Conservation (phyloP, 306 rosid species). For the Crataegus laevigata region DNA sequence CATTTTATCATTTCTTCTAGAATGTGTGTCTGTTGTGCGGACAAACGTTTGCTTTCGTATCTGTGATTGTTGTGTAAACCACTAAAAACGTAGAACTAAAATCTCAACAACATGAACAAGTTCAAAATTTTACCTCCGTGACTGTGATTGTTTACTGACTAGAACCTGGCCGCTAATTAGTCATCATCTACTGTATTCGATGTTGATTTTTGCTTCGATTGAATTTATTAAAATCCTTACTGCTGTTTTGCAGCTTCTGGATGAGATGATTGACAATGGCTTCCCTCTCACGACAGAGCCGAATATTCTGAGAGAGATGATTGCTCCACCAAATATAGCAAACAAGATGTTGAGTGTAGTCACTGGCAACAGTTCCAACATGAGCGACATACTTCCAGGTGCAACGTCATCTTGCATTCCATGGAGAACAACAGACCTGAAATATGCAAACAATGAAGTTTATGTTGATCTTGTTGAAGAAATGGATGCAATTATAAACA, state of each 20-base stretch:
- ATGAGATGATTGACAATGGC: slow-evolving; percentile 99
- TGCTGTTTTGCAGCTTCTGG: slow-evolving; percentile 62
- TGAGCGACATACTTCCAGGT: slow-evolving; percentile 82
- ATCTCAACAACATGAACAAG: not conserved
- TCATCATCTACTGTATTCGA: not conserved
- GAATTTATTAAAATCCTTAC: slow-evolving; percentile 7
- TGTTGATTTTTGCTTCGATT: not conserved
- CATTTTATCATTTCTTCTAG: not conserved
- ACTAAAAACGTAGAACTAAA: not conserved
- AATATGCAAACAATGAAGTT: slow-evolving; percentile 78
- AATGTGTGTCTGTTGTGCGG: not conserved
- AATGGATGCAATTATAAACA: slow-evolving; percentile 80
- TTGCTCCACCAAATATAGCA: slow-evolving; percentile 88
- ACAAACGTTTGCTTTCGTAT: not conserved
- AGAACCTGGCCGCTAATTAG: not conserved
- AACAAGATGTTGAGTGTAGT: slow-evolving; percentile 87
- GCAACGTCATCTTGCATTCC: slow-evolving; percentile 77
- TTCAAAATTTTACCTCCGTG: not conserved
- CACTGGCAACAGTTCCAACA: slow-evolving; percentile 84
- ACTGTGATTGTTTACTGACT: not conserved
- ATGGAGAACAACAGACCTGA: slow-evolving; percentile 66
- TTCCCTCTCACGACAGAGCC: slow-evolving; percentile 96
- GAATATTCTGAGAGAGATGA: slow-evolving; percentile 83
- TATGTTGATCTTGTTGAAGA: slow-evolving; percentile 90
- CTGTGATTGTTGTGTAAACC: not conserved